These are phyloP conservation scores for Phytophthora quininea DNA, from an alignment of 352 stramenopile genomes.

Conservation along the genomic window DNA sequence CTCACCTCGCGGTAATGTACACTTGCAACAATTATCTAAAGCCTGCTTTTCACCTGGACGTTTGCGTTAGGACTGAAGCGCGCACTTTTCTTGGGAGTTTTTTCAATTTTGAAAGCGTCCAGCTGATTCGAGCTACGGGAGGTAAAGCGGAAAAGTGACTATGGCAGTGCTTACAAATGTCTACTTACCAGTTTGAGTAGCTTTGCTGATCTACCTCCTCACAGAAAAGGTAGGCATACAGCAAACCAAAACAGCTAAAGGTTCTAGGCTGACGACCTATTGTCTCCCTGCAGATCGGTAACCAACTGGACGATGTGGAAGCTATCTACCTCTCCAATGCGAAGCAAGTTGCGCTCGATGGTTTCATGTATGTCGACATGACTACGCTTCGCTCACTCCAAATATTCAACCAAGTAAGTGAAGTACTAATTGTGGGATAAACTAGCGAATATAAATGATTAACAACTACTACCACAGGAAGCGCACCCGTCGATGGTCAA, in stretches of 20 bases:
- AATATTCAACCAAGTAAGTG: slow-evolving; percentile 78
- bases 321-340: slow-evolving; percentile 64
- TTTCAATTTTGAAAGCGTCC: slow-evolving; percentile 80
- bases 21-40: no score
- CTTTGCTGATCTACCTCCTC: slow-evolving; percentile 66
- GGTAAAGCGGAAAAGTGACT: slow-evolving; percentile 34
- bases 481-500: slow-evolving; percentile 80
- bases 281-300: slow-evolving; percentile 62
- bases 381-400: slow-evolving; percentile 77
- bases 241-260: background rate
- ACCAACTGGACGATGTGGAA: slow-evolving; percentile 71
- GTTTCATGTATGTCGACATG: slow-evolving; percentile 84
- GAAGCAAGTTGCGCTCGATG: slow-evolving; percentile 70
- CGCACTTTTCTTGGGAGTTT: slow-evolving; percentile 73
- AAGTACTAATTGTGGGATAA: background rate
- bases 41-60: no score
- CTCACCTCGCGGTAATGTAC: slow-evolving; percentile 25
- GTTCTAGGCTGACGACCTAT: background rate
- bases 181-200: slow-evolving; percentile 35
- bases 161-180: no score
- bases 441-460: background rate
- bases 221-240: slow-evolving; percentile 62
- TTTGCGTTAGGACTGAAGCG: slow-evolving; percentile 28
- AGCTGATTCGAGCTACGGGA: slow-evolving; percentile 78
- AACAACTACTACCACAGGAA: slow-evolving; percentile 52